These are phyloP conservation scores for Cladorrhinum sp. DNA, from an alignment of 2,329 filamentous ascomycete species.

Conservation along the genomic window DNA sequence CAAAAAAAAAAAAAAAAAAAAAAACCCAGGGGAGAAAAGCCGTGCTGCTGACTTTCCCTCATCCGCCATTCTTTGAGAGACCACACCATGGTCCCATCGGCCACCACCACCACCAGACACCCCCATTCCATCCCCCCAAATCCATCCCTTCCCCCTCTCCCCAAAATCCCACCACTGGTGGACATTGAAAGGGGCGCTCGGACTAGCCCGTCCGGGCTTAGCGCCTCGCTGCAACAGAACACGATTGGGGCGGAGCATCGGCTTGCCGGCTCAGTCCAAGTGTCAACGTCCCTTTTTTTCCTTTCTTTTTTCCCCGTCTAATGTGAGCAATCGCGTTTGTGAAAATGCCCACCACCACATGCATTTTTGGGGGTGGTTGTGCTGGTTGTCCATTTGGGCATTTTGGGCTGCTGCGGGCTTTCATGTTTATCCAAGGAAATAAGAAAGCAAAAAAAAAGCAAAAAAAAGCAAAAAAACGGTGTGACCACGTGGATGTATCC, in stretches of 20 bases:
- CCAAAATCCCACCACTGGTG: neutral
- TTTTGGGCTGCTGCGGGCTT: neutral
- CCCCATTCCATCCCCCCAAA: neutral
- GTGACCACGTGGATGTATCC: neutral
- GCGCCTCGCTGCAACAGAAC: slow-evolving; percentile 9
- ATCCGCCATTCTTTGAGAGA: neutral
- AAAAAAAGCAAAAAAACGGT: neutral
- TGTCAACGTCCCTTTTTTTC: slow-evolving; percentile 3
- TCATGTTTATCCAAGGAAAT: neutral
- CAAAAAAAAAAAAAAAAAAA: no score
- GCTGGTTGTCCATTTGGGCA: slow-evolving; percentile 1
- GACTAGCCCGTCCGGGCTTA: slow-evolving; percentile 3
- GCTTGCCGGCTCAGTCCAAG: slow-evolving; percentile 1
- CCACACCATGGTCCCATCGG: neutral
- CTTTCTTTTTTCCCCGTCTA: neutral
- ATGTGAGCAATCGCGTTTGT: no score
- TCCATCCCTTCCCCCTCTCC: neutral
- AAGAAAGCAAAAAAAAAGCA: neutral
- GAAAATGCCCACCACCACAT: neutral
- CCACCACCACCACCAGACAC: neutral
- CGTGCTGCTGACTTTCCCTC: neutral
- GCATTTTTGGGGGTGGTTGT: slow-evolving; percentile 1
- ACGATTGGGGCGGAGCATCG: slow-evolving; percentile 12
- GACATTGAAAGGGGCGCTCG: neutral
- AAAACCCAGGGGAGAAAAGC: neutral